Conservation (phyloP, 768 basidiomycete species). For the Erythrobasidium yunnanense region DNA sequence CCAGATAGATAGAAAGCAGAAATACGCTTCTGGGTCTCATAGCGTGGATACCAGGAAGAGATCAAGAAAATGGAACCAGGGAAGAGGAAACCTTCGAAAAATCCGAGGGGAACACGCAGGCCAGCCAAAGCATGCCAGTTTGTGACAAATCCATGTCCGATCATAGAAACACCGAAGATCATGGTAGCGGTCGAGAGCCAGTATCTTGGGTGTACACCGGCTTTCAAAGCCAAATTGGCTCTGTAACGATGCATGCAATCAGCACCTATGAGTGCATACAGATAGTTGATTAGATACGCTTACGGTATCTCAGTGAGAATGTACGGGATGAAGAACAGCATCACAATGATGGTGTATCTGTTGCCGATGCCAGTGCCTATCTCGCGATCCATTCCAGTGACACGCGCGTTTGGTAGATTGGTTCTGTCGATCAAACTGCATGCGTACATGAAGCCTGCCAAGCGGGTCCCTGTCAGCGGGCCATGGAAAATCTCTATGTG, state of each 20-base stretch:
- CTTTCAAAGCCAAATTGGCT: too few relatives aligned
- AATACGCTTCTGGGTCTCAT: slow-evolving; percentile 1
- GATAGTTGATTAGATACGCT: too few relatives aligned
- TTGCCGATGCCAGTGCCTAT: not conserved
- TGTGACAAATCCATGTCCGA: slow-evolving; percentile 14
- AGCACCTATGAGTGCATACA: too few relatives aligned
- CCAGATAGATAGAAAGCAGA: not conserved
- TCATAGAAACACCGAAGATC: not conserved
- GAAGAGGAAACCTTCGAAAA: slow-evolving; percentile 2
- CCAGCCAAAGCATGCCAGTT: not conserved
- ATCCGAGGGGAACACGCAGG: not conserved
- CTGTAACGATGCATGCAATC: too few relatives aligned
- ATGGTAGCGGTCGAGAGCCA: not conserved
- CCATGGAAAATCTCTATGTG: too few relatives aligned
- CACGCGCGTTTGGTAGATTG: too few relatives aligned
- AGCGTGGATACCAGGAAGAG: not conserved
- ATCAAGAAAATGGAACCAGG: not conserved
- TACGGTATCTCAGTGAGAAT: not conserved
- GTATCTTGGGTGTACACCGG: not conserved
- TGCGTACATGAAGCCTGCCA: too few relatives aligned
- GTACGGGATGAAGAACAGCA: slow-evolving; percentile 8
- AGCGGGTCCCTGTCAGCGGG: too few relatives aligned
- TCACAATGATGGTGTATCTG: not conserved
- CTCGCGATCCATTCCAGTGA: not conserved
- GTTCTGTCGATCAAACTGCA: too few relatives aligned